Base-by-base conservation (phyloP, 768 basidiomycete species). In the Mycena polygramma region DNA sequence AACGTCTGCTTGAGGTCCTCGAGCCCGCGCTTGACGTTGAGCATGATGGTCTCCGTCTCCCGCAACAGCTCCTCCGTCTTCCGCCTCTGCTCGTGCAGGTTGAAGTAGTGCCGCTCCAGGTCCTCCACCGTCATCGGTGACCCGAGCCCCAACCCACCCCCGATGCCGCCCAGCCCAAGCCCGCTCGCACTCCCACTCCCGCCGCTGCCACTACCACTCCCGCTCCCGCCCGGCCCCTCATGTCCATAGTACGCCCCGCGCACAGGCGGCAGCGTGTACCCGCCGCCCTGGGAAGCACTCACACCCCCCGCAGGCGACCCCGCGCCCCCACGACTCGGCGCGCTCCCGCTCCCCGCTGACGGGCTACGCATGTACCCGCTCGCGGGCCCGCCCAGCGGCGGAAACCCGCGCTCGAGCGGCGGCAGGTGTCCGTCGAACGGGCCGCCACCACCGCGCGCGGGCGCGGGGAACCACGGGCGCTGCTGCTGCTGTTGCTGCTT, bases 61-160 rank as follows among this genome's bases (percentile, higher is more conserved):
- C 90, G 87, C 68, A 94, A 79, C 89, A 95, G 85, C 77, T 93
- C 93, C 79, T 94, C 88, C 81, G 92, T 83, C 77, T 86, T 82
- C 75, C 82, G 82, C 79, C 89, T 89, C 76, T 92, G 86, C 74
- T 91, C 89, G 6, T 82, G 80, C 63, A 96, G 83, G 75, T 91
- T 87, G 22, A 80, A 74, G 74, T 93, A 94, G 77, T 95, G 94
- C 64, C 89, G 83, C 79, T 92, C 92, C 71, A 95, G 81, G 72
- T 95, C 94, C 9, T 75, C 75, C 59, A 87, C 75, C 19, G 88
- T 89, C 57, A 84, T 84, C 14, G 79, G 7, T 67, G 64, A 45
- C 81, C 79, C 68, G 75, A 30, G 30, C 30, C 30, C 30, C 30
- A 30, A 30, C 30, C 3, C n/a, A n/a, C n/a, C n/a, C n/a, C n/a